A percentile compares a stretch with the other conserved stretches of the same genome.
Conservation (phyloP, 768 basidiomycete species). For the Mycena belliarum region DNA sequence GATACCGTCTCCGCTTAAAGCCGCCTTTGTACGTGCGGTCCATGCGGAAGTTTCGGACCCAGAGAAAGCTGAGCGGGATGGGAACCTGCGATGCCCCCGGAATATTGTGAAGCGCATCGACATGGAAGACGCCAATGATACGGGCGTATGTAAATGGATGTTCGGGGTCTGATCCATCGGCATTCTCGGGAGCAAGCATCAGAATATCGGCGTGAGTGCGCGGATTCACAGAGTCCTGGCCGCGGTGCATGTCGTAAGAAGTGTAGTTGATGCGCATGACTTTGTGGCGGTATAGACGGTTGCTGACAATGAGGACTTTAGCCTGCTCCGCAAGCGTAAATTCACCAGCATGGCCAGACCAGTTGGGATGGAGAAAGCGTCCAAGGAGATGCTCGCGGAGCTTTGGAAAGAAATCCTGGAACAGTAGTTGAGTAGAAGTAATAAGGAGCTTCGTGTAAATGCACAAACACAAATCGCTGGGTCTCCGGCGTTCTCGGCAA, state of each 20-base stretch:
- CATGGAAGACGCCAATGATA: background rate
- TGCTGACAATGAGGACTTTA: constrained; percentile 21
- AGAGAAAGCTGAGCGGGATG: background rate
- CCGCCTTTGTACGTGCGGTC: background rate
- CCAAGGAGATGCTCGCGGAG: constrained; percentile 33
- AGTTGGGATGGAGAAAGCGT: constrained; percentile 19
- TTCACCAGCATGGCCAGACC: constrained; percentile 18
- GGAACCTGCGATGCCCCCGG: background rate
- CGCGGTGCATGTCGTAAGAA: background rate
- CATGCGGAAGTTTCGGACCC: background rate
- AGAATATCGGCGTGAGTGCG: background rate
- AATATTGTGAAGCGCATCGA: background rate
- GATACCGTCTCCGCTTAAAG: background rate
- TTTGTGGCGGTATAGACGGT: constrained; percentile 29
- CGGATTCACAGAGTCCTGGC: background rate
- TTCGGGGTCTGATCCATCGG: too few species aligned
- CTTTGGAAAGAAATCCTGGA: constrained; percentile 27
- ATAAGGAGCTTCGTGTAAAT: too few species aligned
- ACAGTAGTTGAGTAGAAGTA: background rate
- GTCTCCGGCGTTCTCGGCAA: background rate
- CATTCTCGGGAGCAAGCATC: background rate
- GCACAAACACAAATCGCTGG: background rate
- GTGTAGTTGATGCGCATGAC: background rate
- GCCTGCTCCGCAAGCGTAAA: constrained; percentile 20
- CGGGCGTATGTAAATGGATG: background rate